These are phyloP conservation scores for Candida ipomoeae DNA, from an alignment of 805 yeast species.

Conservation along the genomic window DNA sequence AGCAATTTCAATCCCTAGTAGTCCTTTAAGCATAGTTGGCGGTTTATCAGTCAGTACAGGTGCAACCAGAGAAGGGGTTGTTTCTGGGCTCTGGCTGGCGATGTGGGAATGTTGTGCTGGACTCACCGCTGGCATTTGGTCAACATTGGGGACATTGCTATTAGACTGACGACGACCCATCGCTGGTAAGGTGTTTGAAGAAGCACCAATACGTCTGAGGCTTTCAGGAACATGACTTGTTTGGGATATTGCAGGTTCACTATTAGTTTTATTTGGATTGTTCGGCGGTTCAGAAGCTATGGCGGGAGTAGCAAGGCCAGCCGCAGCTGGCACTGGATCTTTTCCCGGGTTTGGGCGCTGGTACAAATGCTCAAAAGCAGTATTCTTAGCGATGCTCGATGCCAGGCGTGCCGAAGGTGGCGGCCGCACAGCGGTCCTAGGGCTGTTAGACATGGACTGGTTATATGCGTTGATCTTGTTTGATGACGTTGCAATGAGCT, in stretches of 20 bases:
- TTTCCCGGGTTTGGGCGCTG: background rate
- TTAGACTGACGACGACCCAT: background rate
- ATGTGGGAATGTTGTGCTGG: background rate
- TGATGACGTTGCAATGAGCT: slow-evolving; percentile 3
- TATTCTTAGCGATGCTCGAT: slow-evolving; percentile 18
- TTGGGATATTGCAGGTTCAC: background rate
- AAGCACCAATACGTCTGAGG: background rate
- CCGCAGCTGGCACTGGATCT: background rate
- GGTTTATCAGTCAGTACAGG: background rate
- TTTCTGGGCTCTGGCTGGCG: background rate
- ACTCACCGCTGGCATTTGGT: background rate
- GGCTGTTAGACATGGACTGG: slow-evolving; percentile 7
- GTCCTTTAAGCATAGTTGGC: slow-evolving; percentile 7
- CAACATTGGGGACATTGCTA: background rate
- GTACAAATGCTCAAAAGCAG: slow-evolving; percentile 13
- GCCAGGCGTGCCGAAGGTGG: slow-evolving; percentile 4
- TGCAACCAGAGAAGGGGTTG: background rate
- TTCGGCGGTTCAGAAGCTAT: background rate
- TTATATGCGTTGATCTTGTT: slow-evolving; percentile 9
- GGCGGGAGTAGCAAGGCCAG: background rate
- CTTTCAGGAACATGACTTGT: background rate
- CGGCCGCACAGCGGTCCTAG: background rate
- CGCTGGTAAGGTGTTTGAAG: background rate
- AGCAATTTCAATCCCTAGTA: slow-evolving; percentile 5
- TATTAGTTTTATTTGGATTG: background rate